Evolutionary conservation across 192 early-diverging fungal genomes (phyloP).

Genomic region (Linderina pennispora): DNA sequence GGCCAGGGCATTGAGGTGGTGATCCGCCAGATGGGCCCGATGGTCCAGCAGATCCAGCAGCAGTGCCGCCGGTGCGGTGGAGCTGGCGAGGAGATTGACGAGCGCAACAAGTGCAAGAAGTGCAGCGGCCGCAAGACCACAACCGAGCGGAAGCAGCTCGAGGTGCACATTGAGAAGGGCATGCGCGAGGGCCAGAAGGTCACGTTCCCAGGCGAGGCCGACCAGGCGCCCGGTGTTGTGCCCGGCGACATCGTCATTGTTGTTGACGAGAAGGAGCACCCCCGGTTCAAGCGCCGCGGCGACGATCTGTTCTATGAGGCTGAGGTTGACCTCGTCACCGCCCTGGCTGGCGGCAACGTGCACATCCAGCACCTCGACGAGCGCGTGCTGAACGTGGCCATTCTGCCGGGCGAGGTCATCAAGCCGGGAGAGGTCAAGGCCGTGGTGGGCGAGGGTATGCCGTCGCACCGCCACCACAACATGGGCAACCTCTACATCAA

Average conservation of each 20-base stretch:
- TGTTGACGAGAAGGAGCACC: slow-evolving; percentile 90
- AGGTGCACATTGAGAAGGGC: slow-evolving; percentile 97
- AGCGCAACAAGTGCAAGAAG: slow-evolving; percentile 83
- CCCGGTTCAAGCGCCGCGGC: slow-evolving; percentile 88
- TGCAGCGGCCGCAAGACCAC: slow-evolving; percentile 88
- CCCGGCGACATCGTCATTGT: slow-evolving; percentile 99
- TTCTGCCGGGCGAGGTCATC: slow-evolving; percentile 92
- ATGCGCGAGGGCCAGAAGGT: slow-evolving; percentile 97
- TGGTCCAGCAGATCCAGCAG: slow-evolving; percentile 99
- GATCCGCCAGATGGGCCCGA: slow-evolving; percentile 95
- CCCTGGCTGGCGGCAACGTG: slow-evolving; percentile 92
- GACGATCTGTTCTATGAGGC: slow-evolving; percentile 90
- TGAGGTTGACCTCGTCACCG: slow-evolving; percentile 91
- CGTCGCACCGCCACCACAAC: slow-evolving; percentile 80
- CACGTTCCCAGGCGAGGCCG: slow-evolving; percentile 91
- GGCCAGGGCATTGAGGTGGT: slow-evolving; percentile 89
- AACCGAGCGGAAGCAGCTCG: slow-evolving; percentile 91
- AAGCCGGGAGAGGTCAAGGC: slow-evolving; percentile 88
- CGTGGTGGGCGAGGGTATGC: slow-evolving; percentile 92
- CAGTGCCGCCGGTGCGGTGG: slow-evolving; percentile 88
- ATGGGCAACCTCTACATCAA: slow-evolving; percentile 89
- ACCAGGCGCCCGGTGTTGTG: slow-evolving; percentile 87
- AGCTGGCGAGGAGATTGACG: slow-evolving; percentile 84
- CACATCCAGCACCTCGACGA: slow-evolving; percentile 91
- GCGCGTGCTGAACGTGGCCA: slow-evolving; percentile 77